Evolutionary conservation across 108 stramenopile species (phyloP).

Genomic region (Pseudonitzschia delicatissima): DNA sequence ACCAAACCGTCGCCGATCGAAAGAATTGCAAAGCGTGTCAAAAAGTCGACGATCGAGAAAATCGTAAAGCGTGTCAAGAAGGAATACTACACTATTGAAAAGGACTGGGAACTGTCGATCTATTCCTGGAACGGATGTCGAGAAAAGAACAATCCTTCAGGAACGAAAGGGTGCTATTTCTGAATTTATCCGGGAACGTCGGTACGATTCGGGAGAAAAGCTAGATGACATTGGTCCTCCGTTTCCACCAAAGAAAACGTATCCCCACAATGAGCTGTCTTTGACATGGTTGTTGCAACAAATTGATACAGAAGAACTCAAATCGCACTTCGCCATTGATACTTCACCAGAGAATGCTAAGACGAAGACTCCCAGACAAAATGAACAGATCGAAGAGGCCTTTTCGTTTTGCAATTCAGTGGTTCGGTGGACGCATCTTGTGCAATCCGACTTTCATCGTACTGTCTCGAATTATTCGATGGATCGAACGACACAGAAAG

Average conservation of each 20-base stretch:
- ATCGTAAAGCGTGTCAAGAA: slow-evolving; percentile 40
- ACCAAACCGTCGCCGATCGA: slow-evolving; percentile 17
- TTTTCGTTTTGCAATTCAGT: slow-evolving; percentile 36
- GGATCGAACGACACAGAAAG: too few relatives aligned
- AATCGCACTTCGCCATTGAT: slow-evolving; percentile 51
- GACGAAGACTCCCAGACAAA: slow-evolving; percentile 65
- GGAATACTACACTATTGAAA: slow-evolving; percentile 51
- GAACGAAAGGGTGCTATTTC: slow-evolving; percentile 18
- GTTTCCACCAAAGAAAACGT: slow-evolving; percentile 5
- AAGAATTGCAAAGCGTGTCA: slow-evolving; percentile 34
- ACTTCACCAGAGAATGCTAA: slow-evolving; percentile 8
- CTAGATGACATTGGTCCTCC: background rate
- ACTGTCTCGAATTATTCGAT: too few relatives aligned
- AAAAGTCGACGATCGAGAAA: slow-evolving; percentile 23
- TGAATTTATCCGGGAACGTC: background rate
- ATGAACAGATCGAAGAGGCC: slow-evolving; percentile 49
- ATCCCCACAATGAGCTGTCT: slow-evolving; percentile 44
- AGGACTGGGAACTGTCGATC: slow-evolving; percentile 32
- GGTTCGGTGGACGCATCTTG: slow-evolving; percentile 40
- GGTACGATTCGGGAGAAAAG: too few relatives aligned
- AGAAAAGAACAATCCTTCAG: slow-evolving; percentile 22
- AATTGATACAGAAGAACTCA: slow-evolving; percentile 29
- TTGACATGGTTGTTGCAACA: slow-evolving; percentile 67
- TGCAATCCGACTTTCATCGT: too few relatives aligned
- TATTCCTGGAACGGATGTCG: slow-evolving; percentile 49